Evolutionary conservation across 2,329 filamentous ascomycete species (phyloP).

Genomic region (Exophiala sp.): DNA sequence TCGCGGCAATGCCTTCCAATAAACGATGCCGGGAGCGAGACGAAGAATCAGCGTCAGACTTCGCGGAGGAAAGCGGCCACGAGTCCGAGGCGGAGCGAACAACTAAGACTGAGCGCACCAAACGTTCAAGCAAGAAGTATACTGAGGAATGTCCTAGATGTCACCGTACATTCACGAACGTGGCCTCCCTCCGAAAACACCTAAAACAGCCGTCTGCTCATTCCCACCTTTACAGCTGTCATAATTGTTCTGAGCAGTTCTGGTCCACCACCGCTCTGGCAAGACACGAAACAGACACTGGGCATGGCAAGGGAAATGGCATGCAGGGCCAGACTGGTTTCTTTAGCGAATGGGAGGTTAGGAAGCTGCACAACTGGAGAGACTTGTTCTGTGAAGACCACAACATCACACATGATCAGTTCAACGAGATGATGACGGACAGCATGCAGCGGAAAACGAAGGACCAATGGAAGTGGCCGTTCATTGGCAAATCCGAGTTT

Average conservation of each 20-base stretch:
- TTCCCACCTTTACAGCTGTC: slow-evolving; percentile 8
- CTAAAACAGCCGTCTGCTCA: slow-evolving; percentile 14
- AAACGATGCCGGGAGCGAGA: neutral
- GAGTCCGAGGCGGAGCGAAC: neutral
- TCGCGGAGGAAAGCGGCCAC: neutral
- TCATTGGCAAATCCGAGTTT: slow-evolving; percentile 34
- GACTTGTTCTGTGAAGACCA: slow-evolving; percentile 25
- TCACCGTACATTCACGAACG: slow-evolving; percentile 8
- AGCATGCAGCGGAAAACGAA: slow-evolving; percentile 13
- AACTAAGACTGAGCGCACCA: neutral
- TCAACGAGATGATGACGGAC: slow-evolving; percentile 29
- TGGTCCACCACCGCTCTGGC: slow-evolving; percentile 9
- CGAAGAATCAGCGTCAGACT: slow-evolving; percentile 13
- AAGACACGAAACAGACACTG: slow-evolving; percentile 20
- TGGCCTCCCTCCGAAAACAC: slow-evolving; percentile 7
- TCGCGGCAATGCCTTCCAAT: neutral
- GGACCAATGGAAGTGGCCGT: slow-evolving; percentile 14
- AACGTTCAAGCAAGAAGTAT: neutral
- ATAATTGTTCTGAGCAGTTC: slow-evolving; percentile 14
- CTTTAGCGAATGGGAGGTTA: slow-evolving; percentile 22
- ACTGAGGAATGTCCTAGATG: slow-evolving; percentile 15
- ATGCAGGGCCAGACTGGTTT: slow-evolving; percentile 14
- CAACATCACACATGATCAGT: slow-evolving; percentile 19
- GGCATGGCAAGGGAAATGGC: slow-evolving; percentile 16
- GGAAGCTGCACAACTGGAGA: slow-evolving; percentile 23